These are phyloP conservation scores for Macrotyloma uniflorum DNA, from an alignment of 306 rosid genomes.

Conservation along the genomic window DNA sequence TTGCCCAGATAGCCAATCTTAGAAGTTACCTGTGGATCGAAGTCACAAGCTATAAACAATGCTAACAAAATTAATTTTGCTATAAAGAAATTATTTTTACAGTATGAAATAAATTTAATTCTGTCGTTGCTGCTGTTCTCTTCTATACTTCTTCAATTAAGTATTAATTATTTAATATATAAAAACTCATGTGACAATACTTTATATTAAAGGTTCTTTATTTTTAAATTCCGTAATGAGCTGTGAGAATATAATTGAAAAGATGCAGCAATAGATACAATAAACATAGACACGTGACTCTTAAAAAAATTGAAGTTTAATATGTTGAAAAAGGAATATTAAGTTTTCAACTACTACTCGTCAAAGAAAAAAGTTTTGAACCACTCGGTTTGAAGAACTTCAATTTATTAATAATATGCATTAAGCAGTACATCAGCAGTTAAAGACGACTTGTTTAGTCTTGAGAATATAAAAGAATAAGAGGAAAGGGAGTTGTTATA, in stretches of 20 bases:
- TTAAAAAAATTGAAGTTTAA: background rate
- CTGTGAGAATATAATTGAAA: background rate
- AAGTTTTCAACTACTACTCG: background rate
- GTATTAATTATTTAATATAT: background rate
- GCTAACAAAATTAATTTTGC: background rate
- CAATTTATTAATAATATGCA: background rate
- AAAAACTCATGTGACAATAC: too few species aligned
- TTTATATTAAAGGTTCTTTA: background rate
- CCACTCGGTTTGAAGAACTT: background rate
- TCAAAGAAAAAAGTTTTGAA: too few species aligned
- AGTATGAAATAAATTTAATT: background rate
- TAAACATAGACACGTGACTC: background rate
- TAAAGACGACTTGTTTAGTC: background rate
- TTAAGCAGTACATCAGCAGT: background rate
- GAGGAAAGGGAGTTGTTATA: too few species aligned
- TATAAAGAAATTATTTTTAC: background rate
- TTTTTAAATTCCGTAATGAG: background rate
- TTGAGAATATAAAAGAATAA: too few species aligned
- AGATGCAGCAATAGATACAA: background rate
- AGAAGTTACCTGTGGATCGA: too few species aligned
- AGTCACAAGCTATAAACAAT: background rate
- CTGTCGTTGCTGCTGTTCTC: background rate
- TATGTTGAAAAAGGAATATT: background rate
- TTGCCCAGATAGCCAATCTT: background rate
- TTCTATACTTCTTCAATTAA: background rate